phyloP scores from a whole-genome alignment of 108 stramenopile genomes.

The Discostella pseudostelligera region DNA sequence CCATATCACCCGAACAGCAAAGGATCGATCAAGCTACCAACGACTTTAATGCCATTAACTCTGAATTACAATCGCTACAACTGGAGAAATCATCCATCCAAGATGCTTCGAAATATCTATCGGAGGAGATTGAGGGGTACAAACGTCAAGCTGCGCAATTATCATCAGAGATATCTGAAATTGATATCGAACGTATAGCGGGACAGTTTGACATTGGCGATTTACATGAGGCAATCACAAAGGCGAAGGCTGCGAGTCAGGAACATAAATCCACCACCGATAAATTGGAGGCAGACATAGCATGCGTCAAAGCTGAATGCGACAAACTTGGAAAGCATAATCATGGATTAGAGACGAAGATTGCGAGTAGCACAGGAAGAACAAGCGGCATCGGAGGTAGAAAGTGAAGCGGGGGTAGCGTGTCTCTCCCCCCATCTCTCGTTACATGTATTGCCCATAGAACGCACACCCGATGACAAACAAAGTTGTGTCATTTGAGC shows the following conservation, averaged over 20 bases:
- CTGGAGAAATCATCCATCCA: constrained; percentile 2
- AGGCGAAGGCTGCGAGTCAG: background rate
- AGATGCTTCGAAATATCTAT: constrained; percentile 1
- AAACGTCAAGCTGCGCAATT: constrained; percentile 20
- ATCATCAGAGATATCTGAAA: constrained; percentile 13
- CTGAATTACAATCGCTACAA: constrained; percentile 14
- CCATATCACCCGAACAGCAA: constrained; percentile 9
- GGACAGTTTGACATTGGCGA: constrained; percentile 10
- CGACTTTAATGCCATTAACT: background rate
- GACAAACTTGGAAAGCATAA: constrained; percentile 12
- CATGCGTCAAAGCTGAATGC: constrained; percentile 2
- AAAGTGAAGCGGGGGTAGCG: no score
- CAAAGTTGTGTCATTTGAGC: no score
- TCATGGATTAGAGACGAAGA: constrained; percentile 12
- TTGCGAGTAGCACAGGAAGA: background rate
- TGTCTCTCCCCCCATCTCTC: no score
- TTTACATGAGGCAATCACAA: background rate
- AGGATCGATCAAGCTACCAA: constrained; percentile 7
- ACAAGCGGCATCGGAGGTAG: no score
- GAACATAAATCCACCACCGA: background rate
- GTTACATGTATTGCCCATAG: no score
- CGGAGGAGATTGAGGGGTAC: constrained; percentile 5
- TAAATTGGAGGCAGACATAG: constrained; percentile 4
- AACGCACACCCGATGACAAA: no score
- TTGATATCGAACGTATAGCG: constrained; percentile 5